phyloP scores from a whole-genome alignment of 208 protist genomes.

The Acanthamoeba lugdunensis region DNA sequence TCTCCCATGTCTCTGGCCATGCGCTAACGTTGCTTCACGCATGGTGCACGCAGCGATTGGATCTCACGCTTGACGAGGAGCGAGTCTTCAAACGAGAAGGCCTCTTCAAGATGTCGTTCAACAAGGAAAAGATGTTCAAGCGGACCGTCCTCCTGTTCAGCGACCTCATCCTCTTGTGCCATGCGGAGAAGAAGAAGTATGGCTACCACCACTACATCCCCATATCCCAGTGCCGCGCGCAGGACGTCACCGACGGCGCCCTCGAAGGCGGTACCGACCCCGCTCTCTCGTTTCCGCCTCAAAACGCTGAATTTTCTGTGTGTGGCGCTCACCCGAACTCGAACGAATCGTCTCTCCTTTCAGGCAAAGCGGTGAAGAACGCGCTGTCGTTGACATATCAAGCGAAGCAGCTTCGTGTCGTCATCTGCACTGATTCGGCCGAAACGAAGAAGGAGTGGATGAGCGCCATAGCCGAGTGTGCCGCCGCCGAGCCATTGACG shows the following conservation, averaged over 20 bases:
- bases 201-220: constrained; percentile 26
- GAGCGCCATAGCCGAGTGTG: neutral
- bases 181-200: constrained; percentile 58
- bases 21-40: neutral
- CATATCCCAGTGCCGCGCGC: constrained; percentile 9
- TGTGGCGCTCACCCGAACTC: neutral
- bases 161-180: constrained; percentile 37
- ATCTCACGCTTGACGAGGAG: neutral
- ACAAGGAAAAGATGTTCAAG: constrained; percentile 68
- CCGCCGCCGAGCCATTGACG: neutral
- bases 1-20: neutral
- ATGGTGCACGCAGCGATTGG: neutral
- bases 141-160: constrained; percentile 29
- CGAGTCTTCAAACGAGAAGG: constrained; percentile 7
- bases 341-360: neutral
- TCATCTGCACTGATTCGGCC: constrained; percentile 24
- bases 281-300: neutral
- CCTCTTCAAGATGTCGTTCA: constrained; percentile 48
- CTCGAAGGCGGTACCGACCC: constrained; percentile 28
- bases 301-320: neutral
- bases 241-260: constrained; percentile 49
- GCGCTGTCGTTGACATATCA: constrained; percentile 27
- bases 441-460: constrained; percentile 48
- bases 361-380: constrained; percentile 59
- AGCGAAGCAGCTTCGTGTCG: constrained; percentile 55